phyloP scores from a whole-genome alignment of 768 basidiomycete genomes.

The Pleurotus djamor region DNA sequence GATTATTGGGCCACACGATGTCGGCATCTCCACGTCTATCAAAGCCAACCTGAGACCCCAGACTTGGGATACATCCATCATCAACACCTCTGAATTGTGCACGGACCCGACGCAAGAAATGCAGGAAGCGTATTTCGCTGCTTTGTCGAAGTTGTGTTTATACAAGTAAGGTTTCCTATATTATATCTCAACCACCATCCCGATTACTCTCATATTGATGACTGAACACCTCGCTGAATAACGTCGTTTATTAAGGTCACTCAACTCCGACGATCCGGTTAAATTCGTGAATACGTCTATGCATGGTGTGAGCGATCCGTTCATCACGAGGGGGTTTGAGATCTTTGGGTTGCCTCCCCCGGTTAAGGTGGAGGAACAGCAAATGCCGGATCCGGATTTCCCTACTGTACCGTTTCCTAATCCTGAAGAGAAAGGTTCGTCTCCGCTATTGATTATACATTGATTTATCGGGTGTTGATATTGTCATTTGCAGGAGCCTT shows the following conservation, averaged over 20 bases:
- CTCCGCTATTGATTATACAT: no score
- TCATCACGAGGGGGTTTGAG: slow-evolving; percentile 55
- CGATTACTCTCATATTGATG: no score
- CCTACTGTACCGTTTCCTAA: slow-evolving; percentile 86
- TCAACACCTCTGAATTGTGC: slow-evolving; percentile 41
- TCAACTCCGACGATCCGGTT: slow-evolving; percentile 36
- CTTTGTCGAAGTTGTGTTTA: slow-evolving; percentile 26
- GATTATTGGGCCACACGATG: slow-evolving; percentile 86
- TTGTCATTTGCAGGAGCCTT: slow-evolving; percentile 37
- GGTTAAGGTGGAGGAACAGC: slow-evolving; percentile 64
- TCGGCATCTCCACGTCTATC: slow-evolving; percentile 71
- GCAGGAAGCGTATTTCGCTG: slow-evolving; percentile 54
- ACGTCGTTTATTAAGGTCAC: slow-evolving; percentile 15
- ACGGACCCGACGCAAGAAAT: slow-evolving; percentile 59
- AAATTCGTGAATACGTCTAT: slow-evolving; percentile 86
- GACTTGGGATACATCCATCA: slow-evolving; percentile 33
- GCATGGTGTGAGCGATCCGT: slow-evolving; percentile 83
- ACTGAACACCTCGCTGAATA: background rate
- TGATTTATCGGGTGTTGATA: no score
- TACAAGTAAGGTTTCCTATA: slow-evolving; percentile 17
- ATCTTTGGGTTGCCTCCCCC: slow-evolving; percentile 58
- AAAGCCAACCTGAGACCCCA: slow-evolving; percentile 54
- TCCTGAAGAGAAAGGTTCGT: slow-evolving; percentile 83
- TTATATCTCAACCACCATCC: background rate
- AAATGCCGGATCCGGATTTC: slow-evolving; percentile 79